Evolutionary conservation across 208 protist genomes (phyloP), one percentile per base, ranked within the genome.

Genomic region (Crithidia bombi): DNA sequence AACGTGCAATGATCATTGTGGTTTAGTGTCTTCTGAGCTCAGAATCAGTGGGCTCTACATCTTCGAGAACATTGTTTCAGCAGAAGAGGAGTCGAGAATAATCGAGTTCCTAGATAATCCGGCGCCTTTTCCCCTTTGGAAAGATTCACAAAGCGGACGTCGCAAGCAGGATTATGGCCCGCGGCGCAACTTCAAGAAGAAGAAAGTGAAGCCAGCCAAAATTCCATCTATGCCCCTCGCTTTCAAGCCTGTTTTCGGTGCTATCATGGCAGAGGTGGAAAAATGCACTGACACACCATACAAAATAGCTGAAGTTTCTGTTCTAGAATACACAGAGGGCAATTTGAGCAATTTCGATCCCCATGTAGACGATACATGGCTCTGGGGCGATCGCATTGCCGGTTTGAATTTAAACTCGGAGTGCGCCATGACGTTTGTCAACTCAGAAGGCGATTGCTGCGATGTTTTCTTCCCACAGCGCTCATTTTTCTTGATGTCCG

Each of bases 351-450:
- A 83, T 63, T 86, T 97, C 61, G 92, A 97, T 67, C 89, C 90
- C 15, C 92, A 97, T 39, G 73, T 97, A 32, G 92, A 97, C 72
- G 92, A 97, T 67, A 93, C 88, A 5, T 97, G 92, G 90, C 58
- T 95, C n/a, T 97, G 92, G 90, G 92, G 92, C 25, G 72, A 90
- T 46, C 77, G 92, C 30, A 88, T 97, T 65, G 85, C 69, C 23
- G 90, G 92, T 0, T 33, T 93, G 30, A 96, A 93, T 78, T 50
- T 97, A 26, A 59, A 89, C 25, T 76, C 78, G 7, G 75, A 92
- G 26, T 82, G 82, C 44, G 67, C 74, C 12, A 90, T 97, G 66
- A 94, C 90, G 0, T 97, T 97, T 77, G 88, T 96, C n/a, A 79
- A 81, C 30, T 47, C 30, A 21, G 54, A 85, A 0, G 84, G 75